Percentiles rank a stretch among this genome's conserved stretches.
These are phyloP conservation scores for Coemansia sp. DNA, from an alignment of 192 early-diverging fungal genomes.

Conservation along the genomic window DNA sequence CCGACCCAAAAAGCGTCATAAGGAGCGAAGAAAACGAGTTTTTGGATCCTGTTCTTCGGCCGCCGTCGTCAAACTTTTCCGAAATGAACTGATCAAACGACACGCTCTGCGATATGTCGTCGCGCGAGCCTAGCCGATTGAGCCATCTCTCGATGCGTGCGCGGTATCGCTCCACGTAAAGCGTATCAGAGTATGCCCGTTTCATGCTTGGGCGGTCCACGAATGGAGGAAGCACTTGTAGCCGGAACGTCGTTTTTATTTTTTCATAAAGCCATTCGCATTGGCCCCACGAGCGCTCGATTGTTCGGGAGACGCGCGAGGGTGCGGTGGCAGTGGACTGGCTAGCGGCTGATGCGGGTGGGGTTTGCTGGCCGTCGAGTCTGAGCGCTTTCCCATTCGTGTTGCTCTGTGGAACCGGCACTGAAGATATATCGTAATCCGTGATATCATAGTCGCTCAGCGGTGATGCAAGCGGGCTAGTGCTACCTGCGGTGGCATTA, in stretches of 20 bases:
- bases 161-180: slow-evolving; percentile 40
- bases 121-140: slow-evolving; percentile 42
- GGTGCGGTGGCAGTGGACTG: background rate
- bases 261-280: slow-evolving; percentile 51
- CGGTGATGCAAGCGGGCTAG: slow-evolving; percentile 1
- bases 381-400: background rate
- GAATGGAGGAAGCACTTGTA: slow-evolving; percentile 48
- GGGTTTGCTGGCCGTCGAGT: background rate
- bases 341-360: background rate
- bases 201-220: slow-evolving; percentile 27
- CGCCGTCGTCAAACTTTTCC: slow-evolving; percentile 26
- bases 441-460: slow-evolving; percentile 8
- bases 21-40: slow-evolving; percentile 42
- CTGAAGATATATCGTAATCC: slow-evolving; percentile 2
- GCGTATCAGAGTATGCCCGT: slow-evolving; percentile 6
- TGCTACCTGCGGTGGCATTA: background rate
- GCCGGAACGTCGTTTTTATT: slow-evolving; percentile 32
- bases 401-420: background rate
- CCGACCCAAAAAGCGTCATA: slow-evolving; percentile 37
- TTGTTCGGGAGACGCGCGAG: slow-evolving; percentile 24
- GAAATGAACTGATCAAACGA: slow-evolving; percentile 47
- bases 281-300: slow-evolving; percentile 51
- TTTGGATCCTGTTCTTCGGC: slow-evolving; percentile 22
- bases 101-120: slow-evolving; percentile 34
- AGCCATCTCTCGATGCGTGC: slow-evolving; percentile 52